A percentile compares a stretch with the other conserved stretches of the same genome.
These are phyloP conservation scores for Pseudogymnoascus sp. DNA, from an alignment of 2,329 filamentous ascomycete genomes.

Conservation along the genomic window DNA sequence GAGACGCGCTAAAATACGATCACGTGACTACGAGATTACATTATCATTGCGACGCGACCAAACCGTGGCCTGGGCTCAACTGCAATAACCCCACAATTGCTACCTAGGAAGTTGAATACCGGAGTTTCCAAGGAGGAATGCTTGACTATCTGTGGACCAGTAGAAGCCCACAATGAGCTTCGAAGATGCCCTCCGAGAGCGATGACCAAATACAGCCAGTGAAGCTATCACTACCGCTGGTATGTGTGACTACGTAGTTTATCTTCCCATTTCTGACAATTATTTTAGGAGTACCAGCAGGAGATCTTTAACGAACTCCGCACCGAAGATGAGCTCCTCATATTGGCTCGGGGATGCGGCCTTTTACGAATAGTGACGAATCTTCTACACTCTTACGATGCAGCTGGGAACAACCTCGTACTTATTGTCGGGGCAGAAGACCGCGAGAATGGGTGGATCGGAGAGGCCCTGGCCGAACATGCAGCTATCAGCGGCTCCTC, in stretches of 20 bases:
- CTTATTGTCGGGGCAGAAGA: constrained; percentile 85
- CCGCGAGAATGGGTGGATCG: constrained; percentile 92
- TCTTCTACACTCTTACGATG: constrained; percentile 92
- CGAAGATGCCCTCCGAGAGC: constrained; percentile 28
- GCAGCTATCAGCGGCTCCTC: constrained; percentile 79
- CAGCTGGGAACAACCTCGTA: constrained; percentile 86
- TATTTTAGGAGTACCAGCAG: constrained; percentile 74
- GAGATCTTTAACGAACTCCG: constrained; percentile 87
- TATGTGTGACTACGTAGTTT: constrained; percentile 30
- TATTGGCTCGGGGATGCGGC: constrained; percentile 85
- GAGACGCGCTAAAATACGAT: neutral
- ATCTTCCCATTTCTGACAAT: constrained; percentile 14
- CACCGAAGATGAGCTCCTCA: constrained; percentile 84
- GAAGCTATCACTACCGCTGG: constrained; percentile 72
- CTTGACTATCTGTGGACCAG: neutral
- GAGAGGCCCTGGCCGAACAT: constrained; percentile 91
- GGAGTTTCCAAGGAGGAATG: neutral
- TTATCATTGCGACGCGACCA: neutral
- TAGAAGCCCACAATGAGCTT: constrained; percentile 9
- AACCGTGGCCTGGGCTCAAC: neutral
- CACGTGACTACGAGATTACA: neutral
- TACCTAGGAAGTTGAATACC: neutral
- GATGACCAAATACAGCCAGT: constrained; percentile 55
- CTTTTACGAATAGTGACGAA: constrained; percentile 91
- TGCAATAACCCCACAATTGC: neutral